phyloP scores from a whole-genome alignment of 2,329 filamentous ascomycete species.

The Trichoderma lentiforme region DNA sequence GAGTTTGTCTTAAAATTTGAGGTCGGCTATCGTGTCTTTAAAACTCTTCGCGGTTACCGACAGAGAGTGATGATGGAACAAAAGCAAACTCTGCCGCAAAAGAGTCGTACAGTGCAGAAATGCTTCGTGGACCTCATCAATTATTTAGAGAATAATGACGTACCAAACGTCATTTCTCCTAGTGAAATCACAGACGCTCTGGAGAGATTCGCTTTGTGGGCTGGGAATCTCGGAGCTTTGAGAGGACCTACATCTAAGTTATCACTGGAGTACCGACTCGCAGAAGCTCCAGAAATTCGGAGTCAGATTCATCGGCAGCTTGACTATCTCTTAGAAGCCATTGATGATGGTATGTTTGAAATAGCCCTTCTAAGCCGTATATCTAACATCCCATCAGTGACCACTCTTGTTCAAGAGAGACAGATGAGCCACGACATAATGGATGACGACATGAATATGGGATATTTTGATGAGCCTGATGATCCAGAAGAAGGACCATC shows the following conservation, averaged over 20 bases:
- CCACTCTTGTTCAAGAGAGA: neutral
- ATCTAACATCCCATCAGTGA: neutral
- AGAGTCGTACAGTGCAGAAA: neutral
- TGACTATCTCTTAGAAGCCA: neutral
- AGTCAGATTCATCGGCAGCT: neutral
- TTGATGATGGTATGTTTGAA: neutral
- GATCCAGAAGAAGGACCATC: neutral
- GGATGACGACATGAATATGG: neutral
- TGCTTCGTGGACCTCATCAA: neutral
- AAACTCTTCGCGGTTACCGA: too few species aligned
- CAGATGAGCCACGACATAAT: neutral
- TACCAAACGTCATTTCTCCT: too few species aligned
- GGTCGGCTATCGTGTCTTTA: neutral
- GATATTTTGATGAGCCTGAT: neutral
- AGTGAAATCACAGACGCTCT: neutral
- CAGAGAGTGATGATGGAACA: neutral
- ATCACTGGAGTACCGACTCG: neutral
- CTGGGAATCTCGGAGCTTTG: neutral
- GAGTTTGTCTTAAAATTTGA: too few species aligned
- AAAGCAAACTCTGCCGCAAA: neutral
- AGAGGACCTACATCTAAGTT: neutral
- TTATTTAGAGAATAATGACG: too few species aligned
- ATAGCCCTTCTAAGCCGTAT: neutral
- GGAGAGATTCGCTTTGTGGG: neutral
- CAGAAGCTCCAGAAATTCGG: neutral